Percentiles rank a stretch among this genome's conserved stretches.
Conservation (phyloP, 129 eudicot species). For the Glebionis coronaria region DNA sequence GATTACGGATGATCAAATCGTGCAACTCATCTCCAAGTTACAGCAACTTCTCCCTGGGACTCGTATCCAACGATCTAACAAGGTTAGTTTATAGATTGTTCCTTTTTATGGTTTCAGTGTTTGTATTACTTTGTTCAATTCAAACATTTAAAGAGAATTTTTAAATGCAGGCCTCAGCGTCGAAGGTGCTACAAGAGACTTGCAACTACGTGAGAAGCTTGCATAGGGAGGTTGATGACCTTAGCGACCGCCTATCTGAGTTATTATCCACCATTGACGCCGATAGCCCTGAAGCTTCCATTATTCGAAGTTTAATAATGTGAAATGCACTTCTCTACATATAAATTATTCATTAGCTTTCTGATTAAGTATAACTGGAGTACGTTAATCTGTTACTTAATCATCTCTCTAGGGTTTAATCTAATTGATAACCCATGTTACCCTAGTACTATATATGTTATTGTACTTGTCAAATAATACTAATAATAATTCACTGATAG, state of each 20-base stretch:
- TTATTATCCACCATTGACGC: conserved; percentile 60
- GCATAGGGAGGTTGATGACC: conserved; percentile 77
- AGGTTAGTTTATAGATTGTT: conserved; percentile 38
- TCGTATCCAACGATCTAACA: conserved; percentile 72
- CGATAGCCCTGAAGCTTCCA: conserved; percentile 71
- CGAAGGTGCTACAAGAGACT: conserved; percentile 74
- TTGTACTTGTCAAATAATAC: conserved; percentile 23
- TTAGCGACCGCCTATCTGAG: conserved; percentile 70
- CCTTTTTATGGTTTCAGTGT: background rate
- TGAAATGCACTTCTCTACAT: conserved; percentile 16
- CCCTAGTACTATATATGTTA: conserved; percentile 17
- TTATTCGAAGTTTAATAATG: conserved; percentile 68
- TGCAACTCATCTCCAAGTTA: conserved; percentile 76
- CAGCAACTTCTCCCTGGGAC: conserved; percentile 84
- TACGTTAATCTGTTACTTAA: conserved; percentile 14
- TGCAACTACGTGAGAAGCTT: conserved; percentile 69
- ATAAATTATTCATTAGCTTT: conserved; percentile 24
- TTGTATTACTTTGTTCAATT: background rate
- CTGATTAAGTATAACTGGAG: conserved; percentile 25
- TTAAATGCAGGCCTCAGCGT: conserved; percentile 55
- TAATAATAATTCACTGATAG: conserved; percentile 16
- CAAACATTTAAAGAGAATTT: background rate
- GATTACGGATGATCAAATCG: conserved; percentile 78
- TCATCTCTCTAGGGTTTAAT: conserved; percentile 25
- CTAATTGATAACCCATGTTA: conserved; percentile 33